Evolutionary conservation across 148 eudicot species (phyloP).

Genomic region (Cornus kousa): DNA sequence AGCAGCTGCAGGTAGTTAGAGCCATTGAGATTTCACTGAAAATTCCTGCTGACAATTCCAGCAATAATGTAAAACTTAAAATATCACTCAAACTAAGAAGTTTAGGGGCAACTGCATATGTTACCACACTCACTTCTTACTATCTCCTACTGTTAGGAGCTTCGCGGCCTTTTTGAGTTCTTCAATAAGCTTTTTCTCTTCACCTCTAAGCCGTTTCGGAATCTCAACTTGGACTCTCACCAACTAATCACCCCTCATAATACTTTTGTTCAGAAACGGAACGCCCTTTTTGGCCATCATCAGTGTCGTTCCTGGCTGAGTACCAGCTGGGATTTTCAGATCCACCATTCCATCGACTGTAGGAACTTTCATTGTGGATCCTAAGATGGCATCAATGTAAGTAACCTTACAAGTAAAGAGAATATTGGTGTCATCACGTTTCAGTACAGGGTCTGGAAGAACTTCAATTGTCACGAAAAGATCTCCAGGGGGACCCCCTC

Average conservation of each 20-base stretch:
- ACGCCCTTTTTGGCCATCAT: conserved; percentile 96
- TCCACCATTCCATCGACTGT: conserved; percentile 92
- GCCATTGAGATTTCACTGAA: neutral
- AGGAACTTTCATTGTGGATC: conserved; percentile 80
- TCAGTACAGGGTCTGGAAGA: conserved; percentile 66
- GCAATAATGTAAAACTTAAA: neutral
- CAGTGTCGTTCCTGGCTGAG: conserved; percentile 86
- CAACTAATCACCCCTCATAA: conserved; percentile 81
- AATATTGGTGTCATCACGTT: conserved; percentile 81
- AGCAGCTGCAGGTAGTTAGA: neutral
- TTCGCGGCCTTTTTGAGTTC: conserved; percentile 78
- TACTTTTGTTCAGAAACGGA: conserved; percentile 64
- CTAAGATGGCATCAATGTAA: conserved; percentile 86
- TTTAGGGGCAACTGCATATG: no score
- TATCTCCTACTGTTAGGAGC: conserved; percentile 63
- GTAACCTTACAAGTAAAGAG: conserved; percentile 81
- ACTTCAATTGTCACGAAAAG: conserved; percentile 73
- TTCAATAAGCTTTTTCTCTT: conserved; percentile 85
- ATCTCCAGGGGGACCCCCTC: conserved; percentile 92
- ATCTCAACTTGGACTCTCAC: conserved; percentile 89
- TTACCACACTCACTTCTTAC: neutral
- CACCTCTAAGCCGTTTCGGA: conserved; percentile 67
- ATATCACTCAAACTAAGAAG: neutral
- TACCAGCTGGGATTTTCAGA: conserved; percentile 81
- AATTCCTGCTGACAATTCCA: neutral